Base-by-base conservation (phyloP, 2,329 filamentous ascomycete genomes). In the Cladophialophora carrionii region DNA sequence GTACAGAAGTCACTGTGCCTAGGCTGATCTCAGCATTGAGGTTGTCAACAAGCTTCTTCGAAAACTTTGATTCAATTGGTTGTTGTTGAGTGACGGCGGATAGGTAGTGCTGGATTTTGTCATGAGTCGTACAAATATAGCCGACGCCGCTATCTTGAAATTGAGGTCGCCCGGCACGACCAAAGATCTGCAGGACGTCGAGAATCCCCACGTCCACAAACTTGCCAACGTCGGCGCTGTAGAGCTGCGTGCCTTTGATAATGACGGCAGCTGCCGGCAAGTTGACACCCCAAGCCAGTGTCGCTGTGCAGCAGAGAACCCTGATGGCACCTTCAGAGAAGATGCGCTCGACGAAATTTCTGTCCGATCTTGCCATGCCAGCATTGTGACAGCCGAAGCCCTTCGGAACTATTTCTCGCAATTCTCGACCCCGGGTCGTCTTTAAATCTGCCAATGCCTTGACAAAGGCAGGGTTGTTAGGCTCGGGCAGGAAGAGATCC, bases 121-220 rank as follows among this genome's bases (percentile, higher is more conserved):
- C 93, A n/a, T 93, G 90, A 0, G 92, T 96, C 0, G 96, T 99
- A 73, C 92, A 96, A 70, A 99, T 99, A 83, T 97, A 97, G 69
- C 96, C 96, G 71, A 98, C 96, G 82, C 95, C 95, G 41, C 90
- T 95, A 73, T 98, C 95, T 75, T 98, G 93, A 72, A 97, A 99
- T 75, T 99, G 95, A 48, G 96, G 95, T 76, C 95, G 90, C 82
- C 95, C 95, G 65, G 95, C 96, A 84, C 95, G 93, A 82, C 95
- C 95, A 74, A 99, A 99, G 65, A 99, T 99, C 76, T 99, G 95
- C 62, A 99, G 82, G 17, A 99, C 95, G 76, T 99, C 95, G 1
- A 99, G 84, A 70, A 99, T 99, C 2, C 95, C 94, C 4, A 99
- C 84, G 74, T 99, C 95, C 22, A 97, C 90, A 72, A 97, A 98